Evolutionary conservation across 768 basidiomycete species (phyloP).

Genomic region (Leccinum disarticulatum): DNA sequence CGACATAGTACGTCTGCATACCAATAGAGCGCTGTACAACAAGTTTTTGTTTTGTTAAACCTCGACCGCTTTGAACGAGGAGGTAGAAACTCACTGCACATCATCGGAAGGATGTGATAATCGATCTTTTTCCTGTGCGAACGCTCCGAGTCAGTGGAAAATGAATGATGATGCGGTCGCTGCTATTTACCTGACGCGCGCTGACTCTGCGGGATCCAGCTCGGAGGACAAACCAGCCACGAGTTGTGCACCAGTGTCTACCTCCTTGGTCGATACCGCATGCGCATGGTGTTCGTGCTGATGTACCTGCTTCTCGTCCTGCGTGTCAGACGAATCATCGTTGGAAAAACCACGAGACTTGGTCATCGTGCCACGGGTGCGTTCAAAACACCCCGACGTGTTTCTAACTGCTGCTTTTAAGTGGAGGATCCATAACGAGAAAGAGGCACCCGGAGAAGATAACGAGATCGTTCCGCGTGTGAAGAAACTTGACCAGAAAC

Average conservation of each 20-base stretch:
- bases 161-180: background rate
- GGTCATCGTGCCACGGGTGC: background rate
- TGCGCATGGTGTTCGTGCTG: conserved; percentile 20
- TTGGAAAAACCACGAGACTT: conserved; percentile 11
- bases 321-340: conserved; percentile 9
- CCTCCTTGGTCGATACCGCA: conserved; percentile 40
- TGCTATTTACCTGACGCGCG: background rate
- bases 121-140: conserved; percentile 58
- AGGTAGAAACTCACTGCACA: conserved; percentile 56
- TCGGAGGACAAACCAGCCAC: conserved; percentile 43
- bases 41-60: background rate
- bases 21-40: conserved; percentile 52
- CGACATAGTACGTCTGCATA: conserved; percentile 18
- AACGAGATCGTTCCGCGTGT: conserved; percentile 2
- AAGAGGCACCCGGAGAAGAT: background rate
- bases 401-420: conserved; percentile 11
- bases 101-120: conserved; percentile 64
- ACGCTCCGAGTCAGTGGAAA: background rate
- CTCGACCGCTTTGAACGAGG: background rate
- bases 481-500: conserved; percentile 5
- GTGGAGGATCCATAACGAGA: background rate
- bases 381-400: background rate
- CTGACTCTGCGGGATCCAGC: conserved; percentile 53
- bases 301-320: conserved; percentile 11
- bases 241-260: conserved; percentile 64